These are phyloP conservation scores for Porogramme epimiltina DNA, from an alignment of 1,284 basidiomycete genomes.

Conservation along the genomic window DNA sequence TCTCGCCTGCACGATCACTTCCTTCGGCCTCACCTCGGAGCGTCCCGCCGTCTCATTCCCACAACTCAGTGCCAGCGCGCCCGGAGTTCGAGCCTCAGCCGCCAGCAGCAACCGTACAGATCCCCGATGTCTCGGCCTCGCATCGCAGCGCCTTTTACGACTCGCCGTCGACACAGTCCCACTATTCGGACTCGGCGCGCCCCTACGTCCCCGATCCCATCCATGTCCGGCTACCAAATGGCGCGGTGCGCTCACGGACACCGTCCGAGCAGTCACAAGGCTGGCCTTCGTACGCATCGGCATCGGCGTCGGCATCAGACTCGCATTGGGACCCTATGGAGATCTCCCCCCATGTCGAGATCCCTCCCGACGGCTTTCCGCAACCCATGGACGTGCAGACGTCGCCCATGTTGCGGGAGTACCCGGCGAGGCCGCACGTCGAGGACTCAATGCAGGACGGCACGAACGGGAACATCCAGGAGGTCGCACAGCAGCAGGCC, in stretches of 20 bases:
- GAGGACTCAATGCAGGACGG: conserved; percentile 41
- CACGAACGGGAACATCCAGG: conserved; percentile 17
- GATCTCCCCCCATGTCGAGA: conserved; percentile 49
- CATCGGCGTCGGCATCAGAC: conserved; percentile 3
- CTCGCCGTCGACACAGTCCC: conserved; percentile 24
- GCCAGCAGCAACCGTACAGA: conserved; percentile 37
- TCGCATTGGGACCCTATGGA: conserved; percentile 65
- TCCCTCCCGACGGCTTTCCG: conserved; percentile 38
- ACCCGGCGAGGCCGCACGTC: conserved; percentile 43
- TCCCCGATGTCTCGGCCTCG: conserved; percentile 51
- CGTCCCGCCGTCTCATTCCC: conserved; percentile 63
- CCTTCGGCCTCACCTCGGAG: conserved; percentile 55
- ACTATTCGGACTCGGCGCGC: conserved; percentile 4
- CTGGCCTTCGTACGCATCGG: conserved; percentile 32
- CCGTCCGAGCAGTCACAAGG: conserved; percentile 23
- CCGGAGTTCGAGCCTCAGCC: conserved; percentile 37
- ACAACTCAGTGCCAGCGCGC: conserved; percentile 42
- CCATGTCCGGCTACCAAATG: conserved; percentile 14
- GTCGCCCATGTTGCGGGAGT: conserved; percentile 53
- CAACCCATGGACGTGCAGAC: conserved; percentile 55
- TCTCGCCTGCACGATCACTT: conserved; percentile 37
- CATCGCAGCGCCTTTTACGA: conserved; percentile 60
- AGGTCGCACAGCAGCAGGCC: conserved; percentile 38
- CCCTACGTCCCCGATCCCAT: conserved; percentile 23
- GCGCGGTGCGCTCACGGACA: conserved; percentile 16